These are phyloP conservation scores for Curvularia sp. DNA, from an alignment of 2,329 filamentous ascomycete species.

Conservation along the genomic window DNA sequence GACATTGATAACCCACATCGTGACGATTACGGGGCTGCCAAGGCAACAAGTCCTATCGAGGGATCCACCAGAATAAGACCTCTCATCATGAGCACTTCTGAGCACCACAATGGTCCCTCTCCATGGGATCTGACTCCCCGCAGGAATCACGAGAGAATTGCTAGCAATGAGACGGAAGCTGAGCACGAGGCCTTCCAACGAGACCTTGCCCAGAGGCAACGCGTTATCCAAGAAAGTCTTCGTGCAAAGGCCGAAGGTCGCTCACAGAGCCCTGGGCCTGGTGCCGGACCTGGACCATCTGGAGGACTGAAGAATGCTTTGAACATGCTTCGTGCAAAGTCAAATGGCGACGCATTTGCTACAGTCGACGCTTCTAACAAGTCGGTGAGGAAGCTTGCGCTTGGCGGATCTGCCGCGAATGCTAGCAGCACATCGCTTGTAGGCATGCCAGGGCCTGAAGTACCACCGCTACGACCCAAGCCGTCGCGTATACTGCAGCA, in stretches of 20 bases:
- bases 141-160: constrained; percentile 57
- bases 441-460: constrained; percentile 33
- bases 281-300: constrained; percentile 36
- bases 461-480: constrained; percentile 38
- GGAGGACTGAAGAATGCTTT: constrained; percentile 63
- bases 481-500: constrained; percentile 43
- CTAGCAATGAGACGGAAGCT: constrained; percentile 60
- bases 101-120: constrained; percentile 20
- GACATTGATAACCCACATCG: constrained; percentile 55
- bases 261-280: constrained; percentile 49
- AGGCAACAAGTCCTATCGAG: constrained; percentile 48
- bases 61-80: constrained; percentile 22
- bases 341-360: constrained; percentile 71
- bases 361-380: constrained; percentile 61
- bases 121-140: constrained; percentile 60
- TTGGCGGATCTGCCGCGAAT: constrained; percentile 55
- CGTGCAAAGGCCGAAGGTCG: constrained; percentile 68
- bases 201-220: constrained; percentile 74
- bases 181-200: constrained; percentile 75
- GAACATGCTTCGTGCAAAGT: constrained; percentile 70
- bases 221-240: constrained; percentile 75
- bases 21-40: constrained; percentile 46
- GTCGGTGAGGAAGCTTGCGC: constrained; percentile 67
- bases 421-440: constrained; percentile 48
- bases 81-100: constrained; percentile 20